Evolutionary conservation across 495 filamentous ascomycete species (phyloP), one percentile per base, ranked within the genome.

Genomic region (Tricharina praecox): DNA sequence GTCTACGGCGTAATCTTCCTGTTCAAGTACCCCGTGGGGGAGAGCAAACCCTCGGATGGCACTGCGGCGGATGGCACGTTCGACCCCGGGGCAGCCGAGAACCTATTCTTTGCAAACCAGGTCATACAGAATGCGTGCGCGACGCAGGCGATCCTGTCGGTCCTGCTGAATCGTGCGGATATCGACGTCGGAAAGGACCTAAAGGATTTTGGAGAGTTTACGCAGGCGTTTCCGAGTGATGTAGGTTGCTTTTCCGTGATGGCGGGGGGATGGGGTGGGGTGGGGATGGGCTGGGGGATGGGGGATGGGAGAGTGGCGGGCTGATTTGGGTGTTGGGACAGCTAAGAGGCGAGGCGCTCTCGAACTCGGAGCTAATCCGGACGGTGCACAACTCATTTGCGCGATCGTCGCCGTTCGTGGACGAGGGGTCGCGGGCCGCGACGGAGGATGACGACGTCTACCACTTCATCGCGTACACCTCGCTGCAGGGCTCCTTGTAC

Each of bases 101-200:
- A 70, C 45, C 67, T 95, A 56, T 99, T 93, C 72, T 99, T 99
- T 68, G 90, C 90, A 2, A 78, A 80, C 10, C 90, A 99, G 67
- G 95, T 88, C 0, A 99, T 99, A 65, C 90, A 96, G 68, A 99
- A 99, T 68, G 90, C 90, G 21, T 99, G 90, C 69, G 90, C 87
- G 48, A 99, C 90, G 13, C 90, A 96, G 67, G 90, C 90, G 20
- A 76, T 99, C 49, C 76, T 99, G 25, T 87, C 81, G 38, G 80
- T 96, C 50, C 72, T 99, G 20, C 70, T 99, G 47, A 99, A 99
- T 67, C 78, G 90, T 53, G 77, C 78, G 13, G 60, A 56, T 35
- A 61, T 78, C 43, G 63, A 76, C 49, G 60, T 77, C 32, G 75
- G 92, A 30, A 48, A 61, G 1, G 67, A 72, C 49, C 69, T 97